Evolutionary conservation across 805 yeast genomes (phyloP), one percentile per base, ranked within the genome.

Genomic region (Priceomyces melissophilus): DNA sequence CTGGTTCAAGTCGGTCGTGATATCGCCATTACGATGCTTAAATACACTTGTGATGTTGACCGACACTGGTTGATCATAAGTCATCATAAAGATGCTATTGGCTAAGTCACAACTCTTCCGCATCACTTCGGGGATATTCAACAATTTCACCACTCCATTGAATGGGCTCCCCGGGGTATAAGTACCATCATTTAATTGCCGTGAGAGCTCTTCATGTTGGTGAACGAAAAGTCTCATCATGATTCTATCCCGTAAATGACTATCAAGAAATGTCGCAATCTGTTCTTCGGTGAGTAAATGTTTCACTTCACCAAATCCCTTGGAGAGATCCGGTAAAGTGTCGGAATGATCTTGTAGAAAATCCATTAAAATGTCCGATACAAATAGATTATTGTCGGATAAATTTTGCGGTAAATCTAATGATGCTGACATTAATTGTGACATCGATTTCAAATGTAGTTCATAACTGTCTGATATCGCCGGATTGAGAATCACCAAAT

Each of bases 161-260:
- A 47, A 69, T 38, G 74, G 37, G 75, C 82, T 45, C 82, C 96
- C 69, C 14, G 79, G 69, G 48, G 67, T 78, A 42, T 74, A 73
- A 3, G 60, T 55, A n/a, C 67, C 27, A 2, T 54, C 50, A 8
- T 43, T 43, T n/a, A 68, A 50, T 1, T 71, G 54, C 15, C 53
- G 52, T 3, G 89, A 70, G 28, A 88, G 63, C 39, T 77, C 76
- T 15, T 87, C 73, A 62, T 86, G 96, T 60, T 93, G 96, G 46
- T 86, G 90, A 0, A 95, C 89, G 40, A 89, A 70, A 37, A 90
- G 67, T 42, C 96, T 79, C 81, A 93, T 87, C 48, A 90, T 76
- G 32, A 91, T 90, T 46, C 97, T 73, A 49, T 90, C 96, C 41
- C 76, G 71, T 51, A 91, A 70, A 64, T 91, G 97, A 9, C 71